Percentiles rank a stretch among this genome's conserved stretches.
phyloP scores from a whole-genome alignment of 768 basidiomycete species.

The Mycena alexandri region DNA sequence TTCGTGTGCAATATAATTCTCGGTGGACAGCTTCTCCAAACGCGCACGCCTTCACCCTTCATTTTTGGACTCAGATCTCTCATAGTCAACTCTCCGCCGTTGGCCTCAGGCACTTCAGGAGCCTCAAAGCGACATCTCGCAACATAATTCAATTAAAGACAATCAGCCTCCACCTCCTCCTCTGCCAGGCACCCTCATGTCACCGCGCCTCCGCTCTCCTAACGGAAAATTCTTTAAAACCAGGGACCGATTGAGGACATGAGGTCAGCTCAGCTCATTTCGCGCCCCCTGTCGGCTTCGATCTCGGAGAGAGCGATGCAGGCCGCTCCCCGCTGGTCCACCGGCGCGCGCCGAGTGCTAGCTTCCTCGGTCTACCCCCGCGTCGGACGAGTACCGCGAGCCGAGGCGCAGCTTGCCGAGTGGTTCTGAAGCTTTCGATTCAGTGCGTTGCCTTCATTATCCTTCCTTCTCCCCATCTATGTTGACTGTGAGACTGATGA shows the following conservation, averaged over 20 bases:
- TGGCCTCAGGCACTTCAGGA: no score
- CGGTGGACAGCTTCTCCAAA: no score
- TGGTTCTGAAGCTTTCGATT: constrained; percentile 26
- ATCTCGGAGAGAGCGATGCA: constrained; percentile 9
- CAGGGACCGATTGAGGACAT: background rate
- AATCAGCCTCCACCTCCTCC: no score
- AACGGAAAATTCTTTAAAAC: background rate
- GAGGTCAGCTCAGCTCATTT: background rate
- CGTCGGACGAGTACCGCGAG: constrained; percentile 17
- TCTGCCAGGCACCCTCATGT: no score
- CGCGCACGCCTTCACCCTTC: no score
- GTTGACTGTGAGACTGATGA: no score
- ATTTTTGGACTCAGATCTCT: no score
- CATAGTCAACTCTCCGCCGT: no score
- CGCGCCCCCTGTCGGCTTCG: background rate
- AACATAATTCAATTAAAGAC: no score
- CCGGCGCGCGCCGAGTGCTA: background rate
- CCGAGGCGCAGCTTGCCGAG: constrained; percentile 25
- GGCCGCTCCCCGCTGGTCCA: constrained; percentile 18
- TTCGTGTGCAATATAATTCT: no score
- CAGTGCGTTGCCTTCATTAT: constrained; percentile 17
- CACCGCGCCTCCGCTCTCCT: background rate
- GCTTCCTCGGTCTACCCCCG: constrained; percentile 14
- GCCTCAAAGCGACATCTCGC: no score
- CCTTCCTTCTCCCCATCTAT: background rate